Evolutionary conservation across 129 eudicot genomes (phyloP).

Genomic region (Kitagawia praeruptora): DNA sequence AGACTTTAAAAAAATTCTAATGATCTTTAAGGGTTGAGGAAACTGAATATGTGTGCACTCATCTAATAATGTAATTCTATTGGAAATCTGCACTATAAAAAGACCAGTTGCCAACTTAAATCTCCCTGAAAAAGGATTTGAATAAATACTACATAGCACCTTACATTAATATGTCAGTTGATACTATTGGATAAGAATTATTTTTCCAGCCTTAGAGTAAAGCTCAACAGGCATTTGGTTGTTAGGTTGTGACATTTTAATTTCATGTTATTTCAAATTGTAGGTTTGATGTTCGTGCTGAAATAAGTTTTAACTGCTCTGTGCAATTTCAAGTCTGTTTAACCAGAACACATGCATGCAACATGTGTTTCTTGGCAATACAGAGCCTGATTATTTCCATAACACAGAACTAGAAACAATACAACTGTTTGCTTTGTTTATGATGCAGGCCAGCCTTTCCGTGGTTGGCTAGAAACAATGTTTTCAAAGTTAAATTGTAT

Average conservation of each 20-base stretch:
- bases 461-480: too few species aligned
- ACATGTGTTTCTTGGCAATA: too few species aligned
- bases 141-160: not conserved
- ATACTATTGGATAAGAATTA: not conserved
- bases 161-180: not conserved
- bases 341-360: too few species aligned
- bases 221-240: too few species aligned
- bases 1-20: not conserved
- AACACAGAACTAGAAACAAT: too few species aligned
- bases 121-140: not conserved
- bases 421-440: too few species aligned
- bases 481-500: too few species aligned
- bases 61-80: not conserved
- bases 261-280: not conserved
- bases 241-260: not conserved
- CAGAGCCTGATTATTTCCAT: too few species aligned
- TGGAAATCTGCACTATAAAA: not conserved
- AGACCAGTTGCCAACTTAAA: not conserved
- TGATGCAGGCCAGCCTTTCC: too few species aligned
- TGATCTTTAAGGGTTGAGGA: not conserved
- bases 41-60: not conserved
- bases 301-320: too few species aligned
- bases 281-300: not conserved
- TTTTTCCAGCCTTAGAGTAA: not conserved
- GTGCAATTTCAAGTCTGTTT: not conserved